Evolutionary conservation across 441 rosid genomes (phyloP).

Genomic region (Gossypium laxum): DNA sequence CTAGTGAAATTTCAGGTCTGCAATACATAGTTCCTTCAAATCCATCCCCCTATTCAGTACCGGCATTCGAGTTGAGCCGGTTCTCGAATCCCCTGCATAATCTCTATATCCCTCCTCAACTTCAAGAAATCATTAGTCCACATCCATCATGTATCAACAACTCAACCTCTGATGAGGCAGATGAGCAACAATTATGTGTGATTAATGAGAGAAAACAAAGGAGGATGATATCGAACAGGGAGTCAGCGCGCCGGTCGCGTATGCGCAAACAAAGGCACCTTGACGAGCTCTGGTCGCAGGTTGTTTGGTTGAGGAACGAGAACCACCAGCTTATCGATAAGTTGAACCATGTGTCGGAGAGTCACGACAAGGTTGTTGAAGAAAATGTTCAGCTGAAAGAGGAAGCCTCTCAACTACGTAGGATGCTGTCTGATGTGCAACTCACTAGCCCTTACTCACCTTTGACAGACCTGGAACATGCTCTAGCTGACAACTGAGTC

Average conservation of each 20-base stretch:
- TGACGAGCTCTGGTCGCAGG: constrained; percentile 62
- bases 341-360: constrained; percentile 52
- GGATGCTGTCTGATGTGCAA: constrained; percentile 52
- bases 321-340: constrained; percentile 57
- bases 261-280: constrained; percentile 69
- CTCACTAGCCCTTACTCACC: constrained; percentile 39
- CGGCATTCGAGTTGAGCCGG: constrained; percentile 34
- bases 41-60: constrained; percentile 39
- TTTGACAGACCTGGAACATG: constrained; percentile 34
- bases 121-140: constrained; percentile 46
- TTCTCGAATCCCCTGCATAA: constrained; percentile 29
- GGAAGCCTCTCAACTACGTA: constrained; percentile 52
- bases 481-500: constrained; percentile 19
- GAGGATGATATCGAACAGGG: constrained; percentile 67
- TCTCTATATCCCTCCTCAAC: constrained; percentile 40
- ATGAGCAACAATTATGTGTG: constrained; percentile 42
- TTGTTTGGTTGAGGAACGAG: constrained; percentile 50
- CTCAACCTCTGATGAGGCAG: constrained; percentile 78
- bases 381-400: constrained; percentile 71
- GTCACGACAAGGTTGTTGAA: constrained; percentile 39
- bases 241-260: constrained; percentile 60
- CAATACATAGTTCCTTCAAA: constrained; percentile 31
- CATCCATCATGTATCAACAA: constrained; percentile 51
- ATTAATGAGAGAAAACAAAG: constrained; percentile 59
- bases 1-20: constrained; percentile 39